phyloP scores from a whole-genome alignment of 1,139 yeast genomes.

The Yamadazyma trypodendri region DNA sequence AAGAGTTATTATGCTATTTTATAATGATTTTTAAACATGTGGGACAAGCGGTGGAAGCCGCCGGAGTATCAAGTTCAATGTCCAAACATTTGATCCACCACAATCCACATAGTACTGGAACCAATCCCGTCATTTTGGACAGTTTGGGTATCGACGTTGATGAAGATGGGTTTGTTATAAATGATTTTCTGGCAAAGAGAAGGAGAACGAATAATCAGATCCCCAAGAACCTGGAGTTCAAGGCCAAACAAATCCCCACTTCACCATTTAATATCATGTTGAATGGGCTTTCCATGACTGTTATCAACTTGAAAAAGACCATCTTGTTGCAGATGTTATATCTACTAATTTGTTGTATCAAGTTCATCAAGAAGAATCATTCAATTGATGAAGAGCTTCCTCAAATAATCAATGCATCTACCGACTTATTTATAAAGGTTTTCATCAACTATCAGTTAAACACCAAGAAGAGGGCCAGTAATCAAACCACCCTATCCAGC shows the following conservation, averaged over 20 bases:
- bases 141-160: conserved; percentile 38
- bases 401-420: conserved; percentile 28
- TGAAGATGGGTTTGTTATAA: conserved; percentile 49
- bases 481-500: conserved; percentile 6
- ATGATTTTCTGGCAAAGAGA: conserved; percentile 45
- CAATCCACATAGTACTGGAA: conserved; percentile 20
- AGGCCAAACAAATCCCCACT: conserved; percentile 30
- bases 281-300: conserved; percentile 46
- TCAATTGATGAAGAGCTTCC: conserved; percentile 19
- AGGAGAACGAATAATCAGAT: conserved; percentile 20
- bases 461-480: conserved; percentile 15
- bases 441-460: conserved; percentile 38
- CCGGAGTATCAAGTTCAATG: conserved; percentile 4
- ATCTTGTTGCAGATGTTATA: conserved; percentile 47
- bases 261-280: conserved; percentile 46
- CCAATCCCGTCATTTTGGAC: conserved; percentile 29
- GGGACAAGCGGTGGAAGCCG: conserved; percentile 13
- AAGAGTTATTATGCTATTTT: conserved; percentile 42
- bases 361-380: conserved; percentile 26
- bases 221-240: conserved; percentile 11
- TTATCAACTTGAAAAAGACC: conserved; percentile 45
- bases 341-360: conserved; percentile 40
- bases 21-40: conserved; percentile 38
- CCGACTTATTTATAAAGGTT: conserved; percentile 36
- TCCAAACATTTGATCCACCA: conserved; percentile 18